Conservation (phyloP, 1,284 basidiomycete species). For the Tilletia horrida region DNA sequence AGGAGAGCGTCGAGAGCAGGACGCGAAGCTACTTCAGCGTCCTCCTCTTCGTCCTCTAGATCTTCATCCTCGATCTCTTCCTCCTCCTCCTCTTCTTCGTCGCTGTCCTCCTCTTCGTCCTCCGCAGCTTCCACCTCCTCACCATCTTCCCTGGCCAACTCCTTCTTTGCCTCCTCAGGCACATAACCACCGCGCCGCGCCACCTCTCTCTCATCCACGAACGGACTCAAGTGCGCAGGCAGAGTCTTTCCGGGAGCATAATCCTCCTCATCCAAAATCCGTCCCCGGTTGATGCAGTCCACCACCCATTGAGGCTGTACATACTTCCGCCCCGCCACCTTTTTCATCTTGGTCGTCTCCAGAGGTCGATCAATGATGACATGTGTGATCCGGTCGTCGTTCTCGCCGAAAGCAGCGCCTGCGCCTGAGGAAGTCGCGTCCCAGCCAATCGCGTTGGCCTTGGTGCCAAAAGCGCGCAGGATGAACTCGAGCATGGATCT, state of each 20-base stretch:
- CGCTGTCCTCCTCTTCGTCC: conserved; percentile 57
- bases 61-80: conserved; percentile 41
- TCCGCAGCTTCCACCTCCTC: conserved; percentile 66
- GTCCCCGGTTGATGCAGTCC: conserved; percentile 86
- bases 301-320: conserved; percentile 98
- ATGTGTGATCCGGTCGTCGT: conserved; percentile 75
- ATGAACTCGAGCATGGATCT: conserved; percentile 92
- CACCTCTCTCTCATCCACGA: conserved; percentile 71
- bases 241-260: conserved; percentile 83
- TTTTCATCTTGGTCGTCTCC: conserved; percentile 32
- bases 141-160: conserved; percentile 58
- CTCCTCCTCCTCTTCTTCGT: conserved; percentile 34
- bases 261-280: conserved; percentile 76
- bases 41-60: conserved; percentile 56
- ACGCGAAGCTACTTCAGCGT: conserved; percentile 23
- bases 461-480: conserved; percentile 76
- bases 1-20: conserved; percentile 57
- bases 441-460: conserved; percentile 76
- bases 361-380: conserved; percentile 87
- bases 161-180: conserved; percentile 54
- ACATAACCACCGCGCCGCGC: conserved; percentile 57
- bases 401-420: conserved; percentile 68
- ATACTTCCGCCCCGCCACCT: conserved; percentile 68
- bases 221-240: conserved; percentile 94
- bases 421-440: conserved; percentile 72